phyloP scores from a whole-genome alignment of 2,329 filamentous ascomycete species.

The Colletotrichum brevisporum region DNA sequence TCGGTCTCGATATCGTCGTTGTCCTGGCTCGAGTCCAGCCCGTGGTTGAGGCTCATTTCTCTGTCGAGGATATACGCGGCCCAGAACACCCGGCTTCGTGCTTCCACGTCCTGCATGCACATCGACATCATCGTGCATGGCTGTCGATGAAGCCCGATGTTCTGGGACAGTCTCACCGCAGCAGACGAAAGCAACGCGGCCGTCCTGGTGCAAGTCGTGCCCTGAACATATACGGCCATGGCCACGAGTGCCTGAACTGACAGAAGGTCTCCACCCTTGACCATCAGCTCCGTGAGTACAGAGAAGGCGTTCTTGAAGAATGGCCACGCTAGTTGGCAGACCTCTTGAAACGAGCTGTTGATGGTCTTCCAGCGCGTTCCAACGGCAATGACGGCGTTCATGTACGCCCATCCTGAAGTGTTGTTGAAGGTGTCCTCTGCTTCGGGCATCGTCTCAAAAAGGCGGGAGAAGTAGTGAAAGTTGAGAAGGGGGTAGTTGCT shows the following conservation, averaged over 20 bases:
- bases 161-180: conserved; percentile 29
- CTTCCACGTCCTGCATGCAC: conserved; percentile 25
- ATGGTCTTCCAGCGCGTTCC: conserved; percentile 31
- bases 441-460: conserved; percentile 20
- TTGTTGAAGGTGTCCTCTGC: conserved; percentile 31
- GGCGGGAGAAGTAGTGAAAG: conserved; percentile 26
- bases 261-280: conserved; percentile 22
- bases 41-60: conserved; percentile 32
- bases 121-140: conserved; percentile 30
- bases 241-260: conserved; percentile 35
- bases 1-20: conserved; percentile 37
- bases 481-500: conserved; percentile 34
- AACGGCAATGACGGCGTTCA: conserved; percentile 26
- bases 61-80: conserved; percentile 38
- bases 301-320: conserved; percentile 39
- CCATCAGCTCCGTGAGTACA: conserved; percentile 30
- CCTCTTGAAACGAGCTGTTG: conserved; percentile 29
- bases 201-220: conserved; percentile 29
- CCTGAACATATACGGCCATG: conserved; percentile 38
- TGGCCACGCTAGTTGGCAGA: conserved; percentile 34
- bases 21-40: conserved; percentile 27
- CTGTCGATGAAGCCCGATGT: conserved; percentile 35
- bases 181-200: conserved; percentile 26
- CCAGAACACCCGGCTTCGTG: conserved; percentile 39
- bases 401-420: conserved; percentile 37